Evolutionary conservation across 2,329 filamentous ascomycete species (phyloP).

Genomic region (Fusarium sp.): DNA sequence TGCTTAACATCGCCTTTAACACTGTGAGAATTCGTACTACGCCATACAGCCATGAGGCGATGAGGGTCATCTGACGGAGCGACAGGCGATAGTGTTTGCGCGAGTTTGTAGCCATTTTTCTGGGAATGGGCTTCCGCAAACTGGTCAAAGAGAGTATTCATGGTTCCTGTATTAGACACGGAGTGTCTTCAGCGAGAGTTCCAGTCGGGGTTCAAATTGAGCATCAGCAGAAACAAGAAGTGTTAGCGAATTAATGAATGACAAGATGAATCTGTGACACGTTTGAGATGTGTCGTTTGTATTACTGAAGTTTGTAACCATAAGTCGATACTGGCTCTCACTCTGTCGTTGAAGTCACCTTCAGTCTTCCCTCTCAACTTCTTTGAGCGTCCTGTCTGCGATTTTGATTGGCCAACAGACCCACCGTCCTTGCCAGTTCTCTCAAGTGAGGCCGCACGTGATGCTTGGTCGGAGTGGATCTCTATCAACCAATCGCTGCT

Average conservation of each 20-base stretch:
- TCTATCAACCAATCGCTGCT: slow-evolving; percentile 50
- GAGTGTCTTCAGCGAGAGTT: slow-evolving; percentile 9
- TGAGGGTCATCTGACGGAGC: slow-evolving; percentile 71
- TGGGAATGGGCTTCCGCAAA: slow-evolving; percentile 77
- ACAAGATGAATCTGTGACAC: background rate
- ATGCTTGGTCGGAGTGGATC: slow-evolving; percentile 28
- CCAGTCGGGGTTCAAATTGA: background rate
- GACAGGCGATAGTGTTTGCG: slow-evolving; percentile 79
- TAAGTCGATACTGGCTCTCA: slow-evolving; percentile 25
- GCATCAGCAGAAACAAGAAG: background rate
- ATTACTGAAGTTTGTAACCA: slow-evolving; percentile 13
- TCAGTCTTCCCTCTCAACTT: slow-evolving; percentile 29
- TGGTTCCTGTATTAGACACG: slow-evolving; percentile 52
- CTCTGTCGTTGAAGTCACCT: slow-evolving; percentile 32
- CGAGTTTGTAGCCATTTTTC: slow-evolving; percentile 78
- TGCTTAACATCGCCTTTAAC: slow-evolving; percentile 78
- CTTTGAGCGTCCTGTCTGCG: slow-evolving; percentile 12
- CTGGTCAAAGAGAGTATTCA: slow-evolving; percentile 80
- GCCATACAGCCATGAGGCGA: slow-evolving; percentile 77
- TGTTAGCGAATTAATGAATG: background rate
- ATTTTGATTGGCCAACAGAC: slow-evolving; percentile 44
- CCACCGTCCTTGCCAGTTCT: slow-evolving; percentile 1
- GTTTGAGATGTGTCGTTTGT: background rate
- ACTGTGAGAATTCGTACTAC: slow-evolving; percentile 75
- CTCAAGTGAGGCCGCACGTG: slow-evolving; percentile 42